phyloP scores from a whole-genome alignment of 108 stramenopile species.

The Bacterosira constricta region DNA sequence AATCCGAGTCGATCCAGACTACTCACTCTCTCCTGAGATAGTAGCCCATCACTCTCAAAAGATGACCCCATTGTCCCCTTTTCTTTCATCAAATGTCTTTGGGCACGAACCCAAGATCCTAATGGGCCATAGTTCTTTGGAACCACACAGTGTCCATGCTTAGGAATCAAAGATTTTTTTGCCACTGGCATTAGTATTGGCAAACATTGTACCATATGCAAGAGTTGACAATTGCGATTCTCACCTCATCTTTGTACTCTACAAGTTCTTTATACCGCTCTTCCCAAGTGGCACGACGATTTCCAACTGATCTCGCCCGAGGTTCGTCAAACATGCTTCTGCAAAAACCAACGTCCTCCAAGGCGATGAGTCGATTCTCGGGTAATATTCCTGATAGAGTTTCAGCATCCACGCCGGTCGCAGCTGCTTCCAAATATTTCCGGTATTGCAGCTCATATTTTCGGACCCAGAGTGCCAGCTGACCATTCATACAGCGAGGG shows the following conservation, averaged over 20 bases:
- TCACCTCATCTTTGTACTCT: constrained; percentile 15
- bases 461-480: constrained; percentile 25
- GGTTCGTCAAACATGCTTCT: constrained; percentile 41
- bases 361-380: constrained; percentile 18
- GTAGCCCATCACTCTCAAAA: constrained; percentile 21
- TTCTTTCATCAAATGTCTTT: constrained; percentile 47
- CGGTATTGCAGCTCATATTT: constrained; percentile 26
- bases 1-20: constrained; percentile 31
- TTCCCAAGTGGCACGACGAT: constrained; percentile 44
- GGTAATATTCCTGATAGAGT: constrained; percentile 12
- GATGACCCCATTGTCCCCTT: constrained; percentile 22
- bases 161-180: no score
- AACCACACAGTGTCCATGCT: constrained; percentile 38
- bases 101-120: constrained; percentile 48
- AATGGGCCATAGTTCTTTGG: constrained; percentile 38
- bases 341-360: constrained; percentile 38
- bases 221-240: no score
- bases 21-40: constrained; percentile 28
- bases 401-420: not conserved
- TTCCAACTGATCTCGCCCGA: constrained; percentile 5
- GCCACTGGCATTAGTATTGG: no score
- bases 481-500: constrained; percentile 34
- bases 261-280: constrained; percentile 52
- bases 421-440: constrained; percentile 6
- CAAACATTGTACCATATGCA: no score